These are phyloP conservation scores for Boletus bicolor DNA, from an alignment of 768 basidiomycete genomes.

Conservation along the genomic window DNA sequence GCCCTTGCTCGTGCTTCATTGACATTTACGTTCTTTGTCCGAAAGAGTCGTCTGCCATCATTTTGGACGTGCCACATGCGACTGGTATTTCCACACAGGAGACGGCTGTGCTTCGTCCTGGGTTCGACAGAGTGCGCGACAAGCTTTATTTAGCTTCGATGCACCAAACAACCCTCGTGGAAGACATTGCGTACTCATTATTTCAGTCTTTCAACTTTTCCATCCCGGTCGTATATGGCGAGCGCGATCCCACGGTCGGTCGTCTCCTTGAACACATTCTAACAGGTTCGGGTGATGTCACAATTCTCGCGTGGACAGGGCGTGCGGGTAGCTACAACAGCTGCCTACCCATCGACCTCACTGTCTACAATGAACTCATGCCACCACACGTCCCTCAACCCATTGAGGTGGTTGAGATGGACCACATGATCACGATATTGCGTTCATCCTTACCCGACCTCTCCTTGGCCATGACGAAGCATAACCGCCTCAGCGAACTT, in stretches of 20 bases:
- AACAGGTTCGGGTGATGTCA: background rate
- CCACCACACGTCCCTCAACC: background rate
- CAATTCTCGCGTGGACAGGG: conserved; percentile 10
- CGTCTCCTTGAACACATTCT: background rate
- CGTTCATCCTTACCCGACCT: background rate
- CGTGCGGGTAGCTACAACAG: background rate
- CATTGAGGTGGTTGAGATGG: background rate
- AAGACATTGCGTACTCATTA: conserved; percentile 8
- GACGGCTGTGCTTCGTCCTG: background rate
- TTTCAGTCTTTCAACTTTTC: conserved; percentile 4
- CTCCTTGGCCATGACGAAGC: background rate
- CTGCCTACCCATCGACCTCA: background rate
- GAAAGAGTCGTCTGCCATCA: no score
- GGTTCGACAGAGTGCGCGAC: no score
- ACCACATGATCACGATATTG: background rate
- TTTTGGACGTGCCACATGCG: no score
- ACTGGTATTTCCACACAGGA: no score
- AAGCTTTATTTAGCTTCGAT: no score
- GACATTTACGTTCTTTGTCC: background rate
- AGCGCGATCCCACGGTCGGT: conserved; percentile 3
- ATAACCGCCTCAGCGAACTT: background rate
- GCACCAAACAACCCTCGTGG: background rate
- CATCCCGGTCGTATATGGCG: conserved; percentile 4
- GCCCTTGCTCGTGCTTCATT: no score
- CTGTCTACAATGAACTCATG: background rate